These are phyloP conservation scores for Sarcodon sp. DNA, from an alignment of 768 basidiomycete species.

Conservation along the genomic window DNA sequence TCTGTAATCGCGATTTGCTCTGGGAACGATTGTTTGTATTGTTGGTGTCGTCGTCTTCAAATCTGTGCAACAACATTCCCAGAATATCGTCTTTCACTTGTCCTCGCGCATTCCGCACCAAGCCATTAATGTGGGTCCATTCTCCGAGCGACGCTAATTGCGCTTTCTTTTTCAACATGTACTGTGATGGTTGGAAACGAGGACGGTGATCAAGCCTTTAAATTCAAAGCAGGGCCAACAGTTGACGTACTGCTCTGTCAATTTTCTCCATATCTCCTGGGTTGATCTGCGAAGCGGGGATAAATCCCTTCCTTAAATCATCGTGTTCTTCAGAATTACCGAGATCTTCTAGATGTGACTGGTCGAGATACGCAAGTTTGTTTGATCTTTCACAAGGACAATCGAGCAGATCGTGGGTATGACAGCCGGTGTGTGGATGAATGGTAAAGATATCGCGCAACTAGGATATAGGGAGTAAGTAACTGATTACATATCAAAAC, in stretches of 20 bases:
- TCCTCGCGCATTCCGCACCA: constrained; percentile 28
- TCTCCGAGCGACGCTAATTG: constrained; percentile 62
- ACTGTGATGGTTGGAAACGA: constrained; percentile 24
- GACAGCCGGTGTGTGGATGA: constrained; percentile 64
- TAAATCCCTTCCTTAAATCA: constrained; percentile 31
- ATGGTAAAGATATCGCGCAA: constrained; percentile 90
- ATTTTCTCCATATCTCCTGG: constrained; percentile 27
- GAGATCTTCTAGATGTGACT: constrained; percentile 13
- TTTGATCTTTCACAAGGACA: constrained; percentile 46
- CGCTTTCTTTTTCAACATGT: constrained; percentile 52
- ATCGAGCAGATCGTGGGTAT: constrained; percentile 86
- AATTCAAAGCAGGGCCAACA: not conserved
- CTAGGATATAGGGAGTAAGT: constrained; percentile 23
- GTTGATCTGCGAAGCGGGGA: constrained; percentile 52
- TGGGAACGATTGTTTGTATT: not conserved
- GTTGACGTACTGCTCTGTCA: constrained; percentile 36
- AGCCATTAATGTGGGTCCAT: constrained; percentile 80
- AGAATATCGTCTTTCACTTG: constrained; percentile 57
- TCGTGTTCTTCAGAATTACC: constrained; percentile 15
- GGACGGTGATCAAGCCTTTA: not conserved
- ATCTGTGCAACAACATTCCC: constrained; percentile 28
- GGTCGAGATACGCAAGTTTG: not conserved
- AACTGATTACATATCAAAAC: constrained; percentile 1
- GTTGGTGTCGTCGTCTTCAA: constrained; percentile 7
- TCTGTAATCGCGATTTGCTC: constrained; percentile 16